Percentiles rank a stretch among this genome's conserved stretches.
Conservation (phyloP, 2,329 filamentous ascomycete species). For the Aspergillus sp. region DNA sequence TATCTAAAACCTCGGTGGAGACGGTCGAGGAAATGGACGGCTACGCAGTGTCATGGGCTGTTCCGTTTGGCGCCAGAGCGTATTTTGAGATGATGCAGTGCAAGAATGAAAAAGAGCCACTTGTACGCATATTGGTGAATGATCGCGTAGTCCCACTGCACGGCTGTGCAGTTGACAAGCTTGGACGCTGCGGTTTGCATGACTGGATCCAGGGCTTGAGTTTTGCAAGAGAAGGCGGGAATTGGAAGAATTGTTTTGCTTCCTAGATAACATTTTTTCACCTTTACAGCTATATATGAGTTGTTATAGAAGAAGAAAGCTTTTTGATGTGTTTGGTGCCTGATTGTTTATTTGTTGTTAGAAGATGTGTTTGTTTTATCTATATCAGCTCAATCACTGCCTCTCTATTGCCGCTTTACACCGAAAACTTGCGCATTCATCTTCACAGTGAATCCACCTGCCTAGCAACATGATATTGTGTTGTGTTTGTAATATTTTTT, state of each 20-base stretch:
- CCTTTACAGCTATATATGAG: background rate
- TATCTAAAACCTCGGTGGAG: slow-evolving; percentile 52
- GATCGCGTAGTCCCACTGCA: slow-evolving; percentile 74
- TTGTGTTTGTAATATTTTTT: background rate
- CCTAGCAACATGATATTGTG: background rate
- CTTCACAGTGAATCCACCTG: background rate
- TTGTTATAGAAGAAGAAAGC: background rate
- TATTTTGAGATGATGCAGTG: slow-evolving; percentile 89
- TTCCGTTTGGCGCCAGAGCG: slow-evolving; percentile 77
- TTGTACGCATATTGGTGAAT: slow-evolving; percentile 79
- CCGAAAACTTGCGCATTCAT: slow-evolving; percentile 1
- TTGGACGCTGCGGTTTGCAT: slow-evolving; percentile 69
- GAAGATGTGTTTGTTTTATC: background rate
- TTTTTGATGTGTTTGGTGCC: background rate
- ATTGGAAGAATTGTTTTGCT: slow-evolving; percentile 66
- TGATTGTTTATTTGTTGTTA: background rate
- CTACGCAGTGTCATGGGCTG: slow-evolving; percentile 74
- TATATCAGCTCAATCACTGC: background rate
- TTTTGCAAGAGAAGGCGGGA: slow-evolving; percentile 71
- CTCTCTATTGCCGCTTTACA: background rate
- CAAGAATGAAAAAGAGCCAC: slow-evolving; percentile 55
- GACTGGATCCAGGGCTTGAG: slow-evolving; percentile 72
- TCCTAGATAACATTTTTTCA: slow-evolving; percentile 3
- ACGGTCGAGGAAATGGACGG: slow-evolving; percentile 59
- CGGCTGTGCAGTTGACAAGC: slow-evolving; percentile 67